Evolutionary conservation across 176 grass and related monocot genomes (phyloP), one percentile per base, ranked within the genome.

Genomic region (Lolium multiflorum): DNA sequence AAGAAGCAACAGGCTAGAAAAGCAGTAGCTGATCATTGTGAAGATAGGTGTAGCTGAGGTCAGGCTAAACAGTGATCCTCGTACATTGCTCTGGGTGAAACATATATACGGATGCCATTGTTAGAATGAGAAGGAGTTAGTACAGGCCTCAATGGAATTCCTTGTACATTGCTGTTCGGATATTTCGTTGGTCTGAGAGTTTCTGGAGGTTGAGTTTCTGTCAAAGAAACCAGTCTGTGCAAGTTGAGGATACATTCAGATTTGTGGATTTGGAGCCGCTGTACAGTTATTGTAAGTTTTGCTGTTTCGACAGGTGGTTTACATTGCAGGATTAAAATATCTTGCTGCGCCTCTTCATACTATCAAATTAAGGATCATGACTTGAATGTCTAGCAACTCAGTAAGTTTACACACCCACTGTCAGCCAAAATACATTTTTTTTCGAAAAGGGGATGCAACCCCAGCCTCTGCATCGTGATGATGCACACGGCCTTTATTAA

Each of bases 11-110:
- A 26, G 74, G 48, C 35, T 49, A 18, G 22, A 61, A 61, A 88
- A 26, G 44, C 55, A 26, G 44, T 68, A 66, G 67, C 67, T 85
- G 67, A 57, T 71, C 9, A 6, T 75, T 75, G 52, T 80, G 46
- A 26, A 41, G 31, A 47, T 81, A 37, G 35, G 18, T 37, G 39
- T 50, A 79, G 28, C 44, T 65, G 31, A 80, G 37, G 15, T 20
- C 44, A 79, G 70, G 74, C 81, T 56, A 56, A 56, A 56, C 54
- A n/a, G 63, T 41, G 20, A 69, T 39, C 47, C 38, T 83, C 25
- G 51, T 35, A 14, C 24, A 35, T 35, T 35, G 31, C 81, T 75
- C 46, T 82, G 86, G 65, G 83, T 60, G 12, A 49, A 67, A 66
- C 47, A 47, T 35, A 86, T 44, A 64, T 62, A 47, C 58, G 52